Conservation (phyloP, 192 early-diverging fungal genomes). For the Coemansia guatemalensis region DNA sequence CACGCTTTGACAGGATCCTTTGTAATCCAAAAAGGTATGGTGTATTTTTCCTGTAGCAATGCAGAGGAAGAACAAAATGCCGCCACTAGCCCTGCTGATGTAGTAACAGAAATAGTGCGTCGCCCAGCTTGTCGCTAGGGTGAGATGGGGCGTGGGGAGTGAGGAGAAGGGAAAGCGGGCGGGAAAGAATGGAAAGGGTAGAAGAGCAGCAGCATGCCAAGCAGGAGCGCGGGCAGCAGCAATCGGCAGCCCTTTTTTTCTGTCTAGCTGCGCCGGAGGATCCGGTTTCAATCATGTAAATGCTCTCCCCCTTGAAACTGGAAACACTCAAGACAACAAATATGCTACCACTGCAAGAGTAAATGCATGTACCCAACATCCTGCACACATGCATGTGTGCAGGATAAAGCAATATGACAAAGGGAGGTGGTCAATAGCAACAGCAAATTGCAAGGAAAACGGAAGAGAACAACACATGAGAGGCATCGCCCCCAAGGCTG, state of each 20-base stretch:
- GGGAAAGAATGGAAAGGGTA: neutral
- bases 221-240: neutral
- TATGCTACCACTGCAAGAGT: neutral
- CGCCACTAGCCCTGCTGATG: neutral
- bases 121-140: neutral
- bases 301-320: neutral
- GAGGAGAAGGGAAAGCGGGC: neutral
- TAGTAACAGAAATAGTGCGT: neutral
- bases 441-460: neutral
- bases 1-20: neutral
- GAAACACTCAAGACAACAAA: neutral
- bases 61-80: neutral
- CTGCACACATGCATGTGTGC: neutral
- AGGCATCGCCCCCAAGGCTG: neutral
- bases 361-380: neutral
- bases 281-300: neutral
- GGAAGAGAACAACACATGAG: neutral
- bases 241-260: neutral
- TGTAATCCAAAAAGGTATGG: neutral
- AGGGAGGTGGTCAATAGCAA: neutral
- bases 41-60: neutral
- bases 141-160: too few species aligned
- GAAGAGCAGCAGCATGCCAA: neutral
- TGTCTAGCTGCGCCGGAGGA: neutral
- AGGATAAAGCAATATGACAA: slow-evolving; percentile 5